phyloP scores from a whole-genome alignment of 192 early-diverging fungal species.

The Phlyctochytrium arcticum region DNA sequence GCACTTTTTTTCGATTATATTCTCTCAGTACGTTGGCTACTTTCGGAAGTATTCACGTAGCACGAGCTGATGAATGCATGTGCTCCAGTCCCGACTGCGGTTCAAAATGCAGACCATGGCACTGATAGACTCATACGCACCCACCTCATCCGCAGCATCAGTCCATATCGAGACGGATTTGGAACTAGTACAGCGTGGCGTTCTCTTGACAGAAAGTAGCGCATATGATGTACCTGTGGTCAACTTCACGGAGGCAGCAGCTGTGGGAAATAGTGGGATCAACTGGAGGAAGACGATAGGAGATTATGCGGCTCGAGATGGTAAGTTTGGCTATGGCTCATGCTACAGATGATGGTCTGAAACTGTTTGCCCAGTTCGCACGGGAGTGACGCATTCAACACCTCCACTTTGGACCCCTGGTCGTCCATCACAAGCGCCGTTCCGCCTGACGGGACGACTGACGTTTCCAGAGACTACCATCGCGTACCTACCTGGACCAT shows the following conservation, averaged over 20 bases:
- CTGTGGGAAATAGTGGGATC: neutral
- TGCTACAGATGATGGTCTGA: neutral
- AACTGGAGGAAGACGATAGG: slow-evolving; percentile 20
- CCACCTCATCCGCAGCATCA: slow-evolving; percentile 1
- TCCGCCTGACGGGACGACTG: slow-evolving; percentile 20
- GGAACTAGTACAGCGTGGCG: slow-evolving; percentile 24
- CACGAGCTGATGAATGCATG: neutral
- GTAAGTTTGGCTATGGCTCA: slow-evolving; percentile 13
- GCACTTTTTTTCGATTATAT: slow-evolving; percentile 33
- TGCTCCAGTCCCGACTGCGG: slow-evolving; percentile 6
- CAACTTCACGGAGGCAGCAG: slow-evolving; percentile 14
- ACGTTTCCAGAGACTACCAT: slow-evolving; percentile 14
- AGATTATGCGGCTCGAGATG: slow-evolving; percentile 28
- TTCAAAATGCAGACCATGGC: slow-evolving; percentile 33
- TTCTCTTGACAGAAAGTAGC: slow-evolving; percentile 25
- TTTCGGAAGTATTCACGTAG: neutral
- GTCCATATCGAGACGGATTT: slow-evolving; percentile 32
- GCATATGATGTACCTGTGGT: slow-evolving; percentile 19
- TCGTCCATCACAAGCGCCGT: slow-evolving; percentile 24
- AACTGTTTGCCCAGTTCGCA: slow-evolving; percentile 26
- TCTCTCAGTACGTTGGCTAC: slow-evolving; percentile 6
- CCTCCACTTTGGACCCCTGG: slow-evolving; percentile 31
- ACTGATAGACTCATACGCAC: slow-evolving; percentile 21
- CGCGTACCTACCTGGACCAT: slow-evolving; percentile 22
- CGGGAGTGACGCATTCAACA: slow-evolving; percentile 5